phyloP scores from a whole-genome alignment of 352 stramenopile genomes.

The Phytophthora pini region DNA sequence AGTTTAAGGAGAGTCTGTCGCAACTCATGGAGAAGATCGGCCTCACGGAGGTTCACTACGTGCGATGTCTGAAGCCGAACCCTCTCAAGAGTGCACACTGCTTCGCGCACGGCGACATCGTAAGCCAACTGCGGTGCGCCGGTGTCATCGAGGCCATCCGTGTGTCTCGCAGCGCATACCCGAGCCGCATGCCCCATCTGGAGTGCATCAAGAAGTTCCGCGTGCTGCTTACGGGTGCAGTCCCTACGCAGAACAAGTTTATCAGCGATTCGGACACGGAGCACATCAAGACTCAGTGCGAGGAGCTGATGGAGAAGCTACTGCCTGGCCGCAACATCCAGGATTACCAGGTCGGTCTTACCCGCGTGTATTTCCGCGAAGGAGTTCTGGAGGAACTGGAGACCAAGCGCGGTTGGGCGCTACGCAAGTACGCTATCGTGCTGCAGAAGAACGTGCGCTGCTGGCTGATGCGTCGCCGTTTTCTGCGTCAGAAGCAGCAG shows the following conservation, averaged over 20 bases:
- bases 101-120: slow-evolving; percentile 77
- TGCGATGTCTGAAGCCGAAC: slow-evolving; percentile 89
- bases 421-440: slow-evolving; percentile 79
- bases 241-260: slow-evolving; percentile 40
- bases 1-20: slow-evolving; percentile 87
- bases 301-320: slow-evolving; percentile 73
- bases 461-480: slow-evolving; percentile 66
- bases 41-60: slow-evolving; percentile 87
- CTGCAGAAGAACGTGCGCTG: slow-evolving; percentile 79
- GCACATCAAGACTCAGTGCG: slow-evolving; percentile 60
- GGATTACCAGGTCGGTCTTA: slow-evolving; percentile 89
- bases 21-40: slow-evolving; percentile 90
- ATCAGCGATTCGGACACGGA: slow-evolving; percentile 58
- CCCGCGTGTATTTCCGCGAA: slow-evolving; percentile 88
- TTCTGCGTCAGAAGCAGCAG: slow-evolving; percentile 49
- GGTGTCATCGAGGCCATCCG: slow-evolving; percentile 90
- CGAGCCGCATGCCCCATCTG: slow-evolving; percentile 75
- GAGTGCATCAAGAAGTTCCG: slow-evolving; percentile 87
- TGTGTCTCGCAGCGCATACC: slow-evolving; percentile 87
- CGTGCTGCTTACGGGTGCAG: slow-evolving; percentile 44
- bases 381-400: slow-evolving; percentile 82
- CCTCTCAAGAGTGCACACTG: slow-evolving; percentile 72
- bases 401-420: slow-evolving; percentile 69
- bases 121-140: slow-evolving; percentile 84
- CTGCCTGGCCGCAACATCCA: slow-evolving; percentile 74